Percentiles rank a stretch among this genome's conserved stretches.
phyloP scores from a whole-genome alignment of 495 filamentous ascomycete species.

The Xanthoparmelia taractica region DNA sequence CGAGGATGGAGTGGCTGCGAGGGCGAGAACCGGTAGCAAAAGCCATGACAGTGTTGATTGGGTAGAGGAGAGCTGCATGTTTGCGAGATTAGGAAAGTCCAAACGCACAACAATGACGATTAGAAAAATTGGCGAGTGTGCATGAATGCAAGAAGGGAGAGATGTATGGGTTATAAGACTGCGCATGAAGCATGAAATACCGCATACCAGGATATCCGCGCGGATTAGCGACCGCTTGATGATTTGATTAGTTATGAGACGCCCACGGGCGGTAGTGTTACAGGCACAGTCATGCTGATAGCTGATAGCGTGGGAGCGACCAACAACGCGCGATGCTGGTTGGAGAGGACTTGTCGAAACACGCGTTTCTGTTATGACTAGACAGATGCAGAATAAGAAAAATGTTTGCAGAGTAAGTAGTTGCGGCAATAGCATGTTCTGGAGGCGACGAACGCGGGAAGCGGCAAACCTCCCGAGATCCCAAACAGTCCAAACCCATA shows the following conservation, averaged over 20 bases:
- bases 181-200: not conserved
- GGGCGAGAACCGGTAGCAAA: not conserved
- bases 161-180: not conserved
- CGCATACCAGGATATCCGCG: not conserved
- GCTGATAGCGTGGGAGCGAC: not conserved
- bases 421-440: not conserved
- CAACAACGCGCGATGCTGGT: not conserved
- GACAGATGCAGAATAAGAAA: not conserved
- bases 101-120: not conserved
- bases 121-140: not conserved
- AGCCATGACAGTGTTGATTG: not conserved
- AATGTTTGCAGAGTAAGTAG: not conserved
- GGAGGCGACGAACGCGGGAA: no score
- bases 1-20: not conserved
- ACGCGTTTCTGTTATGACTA: not conserved
- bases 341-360: not conserved
- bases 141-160: not conserved
- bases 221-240: not conserved
- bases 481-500: no score
- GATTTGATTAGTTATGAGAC: not conserved
- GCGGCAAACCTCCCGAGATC: no score
- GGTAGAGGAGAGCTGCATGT: not conserved
- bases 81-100: not conserved
- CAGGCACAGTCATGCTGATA: not conserved
- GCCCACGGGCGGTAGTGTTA: not conserved